phyloP scores from a whole-genome alignment of 306 rosid genomes.

The Sesbania bispinosa region DNA sequence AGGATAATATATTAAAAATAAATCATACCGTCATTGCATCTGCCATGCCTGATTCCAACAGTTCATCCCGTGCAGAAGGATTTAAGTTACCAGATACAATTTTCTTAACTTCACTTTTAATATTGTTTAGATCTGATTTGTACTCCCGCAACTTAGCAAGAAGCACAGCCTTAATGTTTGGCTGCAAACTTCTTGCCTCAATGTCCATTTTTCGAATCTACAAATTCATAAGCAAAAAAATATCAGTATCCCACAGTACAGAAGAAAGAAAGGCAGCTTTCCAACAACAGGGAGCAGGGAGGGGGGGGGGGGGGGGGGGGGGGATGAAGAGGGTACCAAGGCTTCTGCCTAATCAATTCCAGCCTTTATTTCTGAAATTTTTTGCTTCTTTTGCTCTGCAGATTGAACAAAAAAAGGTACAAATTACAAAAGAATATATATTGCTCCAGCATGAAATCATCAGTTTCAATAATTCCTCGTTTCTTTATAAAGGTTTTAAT shows the following conservation, averaged over 20 bases:
- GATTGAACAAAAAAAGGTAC: constrained; percentile 16
- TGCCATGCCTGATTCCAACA: constrained; percentile 24
- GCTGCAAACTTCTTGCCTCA: constrained; percentile 84
- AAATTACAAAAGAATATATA: background rate
- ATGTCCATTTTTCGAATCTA: constrained; percentile 86
- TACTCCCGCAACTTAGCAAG: constrained; percentile 84
- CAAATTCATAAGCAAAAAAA: constrained; percentile 11
- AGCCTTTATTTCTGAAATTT: constrained; percentile 56
- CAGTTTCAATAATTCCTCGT: background rate
- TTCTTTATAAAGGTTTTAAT: background rate
- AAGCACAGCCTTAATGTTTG: constrained; percentile 59
- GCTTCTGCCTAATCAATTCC: constrained; percentile 81
- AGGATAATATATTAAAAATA: background rate
- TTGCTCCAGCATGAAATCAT: background rate
- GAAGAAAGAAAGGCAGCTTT: constrained; percentile 15
- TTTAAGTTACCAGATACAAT: constrained; percentile 21
- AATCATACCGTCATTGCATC: constrained; percentile 40
- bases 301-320: too few species aligned
- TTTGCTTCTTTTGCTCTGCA: constrained; percentile 85
- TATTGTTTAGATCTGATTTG: constrained; percentile 79
- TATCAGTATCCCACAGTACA: constrained; percentile 16
- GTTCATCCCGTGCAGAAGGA: constrained; percentile 27
- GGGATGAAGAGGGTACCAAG: constrained; percentile 54
- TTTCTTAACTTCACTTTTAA: constrained; percentile 72
- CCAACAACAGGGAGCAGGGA: background rate